Base-by-base conservation (phyloP, 805 yeast genomes). In the Saturnispora halmiae region DNA sequence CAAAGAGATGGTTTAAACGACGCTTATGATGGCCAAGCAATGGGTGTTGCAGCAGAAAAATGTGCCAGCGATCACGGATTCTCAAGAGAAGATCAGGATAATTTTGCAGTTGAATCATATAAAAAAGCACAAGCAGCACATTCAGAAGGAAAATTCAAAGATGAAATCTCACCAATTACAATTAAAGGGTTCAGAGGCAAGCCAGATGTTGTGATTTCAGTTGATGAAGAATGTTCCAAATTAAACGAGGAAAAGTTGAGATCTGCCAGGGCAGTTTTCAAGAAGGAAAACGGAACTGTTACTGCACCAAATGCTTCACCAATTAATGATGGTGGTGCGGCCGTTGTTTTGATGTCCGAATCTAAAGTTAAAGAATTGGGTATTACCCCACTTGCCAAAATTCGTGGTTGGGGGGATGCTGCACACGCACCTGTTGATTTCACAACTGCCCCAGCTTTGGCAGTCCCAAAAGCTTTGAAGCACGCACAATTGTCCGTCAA, bases 21-120 rank as follows among this genome's bases (percentile, higher is more conserved):
- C 63, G 97, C 92, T 27, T 92, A 87, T 66, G 84, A 81, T 52
- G 77, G 79, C 50, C 64, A 70, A 51, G 83, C 94, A 49, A 92
- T 92, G 99, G 98, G 98, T 60, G 83, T 83, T 44, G 87, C 92
- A 51, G 98, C 95, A 50, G 99, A 92, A 67, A 87, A 87, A 62
- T 87, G 96, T 68, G 97, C 97, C 33, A 68, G 67, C 41, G 95
- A 87, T 58, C 78, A 85, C 66, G 60, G 60, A 15, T 59, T 90
- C 51, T 56, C 92, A 28, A 81, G 97, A 61, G 88, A 84, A 50
- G 79, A 75, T 46, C 97, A 90, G 67, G 98, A 90, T 63, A 77
- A 78, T 42, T 90, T 73, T 60, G 97, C 97, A 46, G 70, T 87
- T 51, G 66, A 58, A 46, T 84, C 95, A 15, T 92, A 92, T 68